These are phyloP conservation scores for Penicillium sp. DNA, from an alignment of 2,329 filamentous ascomycete genomes.

Conservation along the genomic window DNA sequence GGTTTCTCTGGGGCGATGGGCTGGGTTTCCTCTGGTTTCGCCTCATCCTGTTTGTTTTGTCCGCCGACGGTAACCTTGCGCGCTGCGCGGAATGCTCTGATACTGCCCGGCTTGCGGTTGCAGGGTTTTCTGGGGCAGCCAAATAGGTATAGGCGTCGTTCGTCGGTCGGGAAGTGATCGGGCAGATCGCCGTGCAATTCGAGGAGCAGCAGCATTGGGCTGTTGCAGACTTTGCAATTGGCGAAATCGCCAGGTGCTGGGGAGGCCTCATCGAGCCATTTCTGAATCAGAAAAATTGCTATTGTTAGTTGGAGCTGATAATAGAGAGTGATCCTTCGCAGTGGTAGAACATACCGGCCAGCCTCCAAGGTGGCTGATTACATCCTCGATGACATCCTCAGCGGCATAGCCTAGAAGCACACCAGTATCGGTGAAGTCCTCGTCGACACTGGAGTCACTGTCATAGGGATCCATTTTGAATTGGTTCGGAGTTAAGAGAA, in stretches of 20 bases:
- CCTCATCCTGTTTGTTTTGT: conserved; percentile 17
- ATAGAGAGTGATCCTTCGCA: neutral
- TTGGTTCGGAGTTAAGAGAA: conserved; percentile 1
- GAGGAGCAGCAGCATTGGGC: conserved; percentile 76
- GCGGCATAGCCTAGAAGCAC: conserved; percentile 88
- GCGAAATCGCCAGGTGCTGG: conserved; percentile 74
- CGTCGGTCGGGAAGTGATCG: conserved; percentile 79
- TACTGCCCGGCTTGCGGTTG: conserved; percentile 75
- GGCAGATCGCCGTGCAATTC: conserved; percentile 90
- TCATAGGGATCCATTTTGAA: conserved; percentile 71
- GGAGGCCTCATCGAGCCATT: conserved; percentile 73
- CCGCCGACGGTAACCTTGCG: conserved; percentile 45
- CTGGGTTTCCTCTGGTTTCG: conserved; percentile 22
- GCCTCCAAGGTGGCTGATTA: conserved; percentile 84
- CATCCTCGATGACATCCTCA: conserved; percentile 73
- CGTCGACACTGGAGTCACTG: conserved; percentile 71
- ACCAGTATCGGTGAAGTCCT: conserved; percentile 62
- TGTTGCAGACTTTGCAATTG: conserved; percentile 83
- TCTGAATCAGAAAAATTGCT: conserved; percentile 49
- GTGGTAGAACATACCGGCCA: conserved; percentile 63
- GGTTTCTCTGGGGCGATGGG: conserved; percentile 19
- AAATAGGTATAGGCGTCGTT: conserved; percentile 84
- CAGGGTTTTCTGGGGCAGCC: conserved; percentile 75
- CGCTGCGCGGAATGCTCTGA: conserved; percentile 71
- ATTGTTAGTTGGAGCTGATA: conserved; percentile 14